Conservation (phyloP, 768 basidiomycete species). For the Pleurotus eryngii region DNA sequence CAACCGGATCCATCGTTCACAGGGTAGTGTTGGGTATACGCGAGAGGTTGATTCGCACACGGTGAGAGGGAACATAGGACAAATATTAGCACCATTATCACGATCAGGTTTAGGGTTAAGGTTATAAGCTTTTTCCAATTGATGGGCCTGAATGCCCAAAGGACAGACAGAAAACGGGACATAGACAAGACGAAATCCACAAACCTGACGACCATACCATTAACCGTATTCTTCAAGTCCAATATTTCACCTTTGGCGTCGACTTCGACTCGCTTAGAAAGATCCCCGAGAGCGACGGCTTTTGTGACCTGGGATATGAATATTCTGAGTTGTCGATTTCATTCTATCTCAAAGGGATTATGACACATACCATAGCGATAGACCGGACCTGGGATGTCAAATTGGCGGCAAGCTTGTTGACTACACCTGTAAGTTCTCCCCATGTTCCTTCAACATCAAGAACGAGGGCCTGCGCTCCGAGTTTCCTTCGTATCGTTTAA, state of each 20-base stretch:
- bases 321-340: neutral
- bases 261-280: conserved; percentile 87
- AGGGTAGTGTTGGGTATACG: too few relatives aligned
- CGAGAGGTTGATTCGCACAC: too few relatives aligned
- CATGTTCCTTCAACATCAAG: conserved; percentile 86
- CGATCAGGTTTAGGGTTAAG: neutral
- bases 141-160: neutral
- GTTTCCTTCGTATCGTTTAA: conserved; percentile 45
- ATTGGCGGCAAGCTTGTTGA: conserved; percentile 78
- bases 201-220: conserved; percentile 48
- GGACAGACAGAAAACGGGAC: neutral
- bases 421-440: conserved; percentile 76
- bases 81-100: neutral
- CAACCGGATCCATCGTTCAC: too few relatives aligned
- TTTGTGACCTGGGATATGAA: conserved; percentile 89
- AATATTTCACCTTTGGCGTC: conserved; percentile 87
- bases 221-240: conserved; percentile 66
- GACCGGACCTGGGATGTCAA: conserved; percentile 58
- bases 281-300: conserved; percentile 87
- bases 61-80: too few relatives aligned
- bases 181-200: neutral
- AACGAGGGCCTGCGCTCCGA: conserved; percentile 83
- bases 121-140: neutral
- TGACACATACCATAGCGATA: conserved; percentile 1
- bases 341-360: neutral